Evolutionary conservation across 805 yeast genomes (phyloP).

Genomic region (Starmerella potacharoeniae): DNA sequence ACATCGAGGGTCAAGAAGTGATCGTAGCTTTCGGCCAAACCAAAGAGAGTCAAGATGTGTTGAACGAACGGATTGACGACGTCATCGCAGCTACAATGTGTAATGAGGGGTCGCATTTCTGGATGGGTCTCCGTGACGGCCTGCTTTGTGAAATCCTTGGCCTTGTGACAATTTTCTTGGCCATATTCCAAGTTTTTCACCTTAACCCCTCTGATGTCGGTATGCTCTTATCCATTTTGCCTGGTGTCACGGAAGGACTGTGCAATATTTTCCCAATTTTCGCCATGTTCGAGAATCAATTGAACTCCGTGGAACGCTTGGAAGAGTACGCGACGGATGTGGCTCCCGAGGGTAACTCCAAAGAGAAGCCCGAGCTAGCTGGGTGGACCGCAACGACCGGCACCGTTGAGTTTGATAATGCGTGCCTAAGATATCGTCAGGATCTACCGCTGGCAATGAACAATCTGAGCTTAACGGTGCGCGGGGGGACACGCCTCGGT

Average conservation of each 20-base stretch:
- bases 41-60: conserved; percentile 37
- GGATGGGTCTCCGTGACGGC: conserved; percentile 56
- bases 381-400: conserved; percentile 53
- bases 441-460: conserved; percentile 55
- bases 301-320: conserved; percentile 64
- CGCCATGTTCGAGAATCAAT: conserved; percentile 60
- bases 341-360: conserved; percentile 54
- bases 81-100: conserved; percentile 58
- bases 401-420: conserved; percentile 43
- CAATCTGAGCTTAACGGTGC: conserved; percentile 39
- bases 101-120: conserved; percentile 54
- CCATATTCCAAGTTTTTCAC: conserved; percentile 46
- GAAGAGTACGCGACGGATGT: conserved; percentile 50
- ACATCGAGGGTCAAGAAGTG: conserved; percentile 49
- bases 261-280: conserved; percentile 48
- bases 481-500: conserved; percentile 58
- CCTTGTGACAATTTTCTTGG: conserved; percentile 44
- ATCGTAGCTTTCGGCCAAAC: conserved; percentile 46
- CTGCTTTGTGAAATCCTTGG: conserved; percentile 41
- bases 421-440: conserved; percentile 48
- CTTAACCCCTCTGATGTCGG: conserved; percentile 56
- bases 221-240: conserved; percentile 48
- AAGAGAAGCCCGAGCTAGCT: conserved; percentile 21
- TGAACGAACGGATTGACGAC: conserved; percentile 36
- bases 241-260: conserved; percentile 43